Evolutionary conservation across 2,329 filamentous ascomycete genomes (phyloP).

Genomic region (Fusarium liriodendri): DNA sequence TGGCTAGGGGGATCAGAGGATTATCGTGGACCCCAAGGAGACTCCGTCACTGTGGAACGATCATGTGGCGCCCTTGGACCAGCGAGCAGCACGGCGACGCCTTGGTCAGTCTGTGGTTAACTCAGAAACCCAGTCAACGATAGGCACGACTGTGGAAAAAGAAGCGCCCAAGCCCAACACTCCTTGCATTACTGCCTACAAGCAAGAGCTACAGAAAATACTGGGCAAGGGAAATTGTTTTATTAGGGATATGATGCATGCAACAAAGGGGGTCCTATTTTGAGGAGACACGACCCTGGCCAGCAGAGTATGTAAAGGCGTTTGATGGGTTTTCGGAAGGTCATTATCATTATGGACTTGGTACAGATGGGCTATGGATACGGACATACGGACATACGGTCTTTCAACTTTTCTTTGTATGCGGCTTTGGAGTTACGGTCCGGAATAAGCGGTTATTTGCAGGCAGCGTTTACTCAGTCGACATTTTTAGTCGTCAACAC

Average conservation of each 20-base stretch:
- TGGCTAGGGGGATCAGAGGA: conserved; percentile 58
- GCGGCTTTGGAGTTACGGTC: conserved; percentile 18
- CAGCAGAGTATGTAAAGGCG: background rate
- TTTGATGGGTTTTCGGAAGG: background rate
- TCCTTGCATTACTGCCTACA: background rate
- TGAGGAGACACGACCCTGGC: background rate
- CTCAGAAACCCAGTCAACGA: background rate
- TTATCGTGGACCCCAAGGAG: conserved; percentile 41
- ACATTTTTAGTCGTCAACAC: conserved; percentile 6
- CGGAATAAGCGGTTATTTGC: conserved; percentile 24
- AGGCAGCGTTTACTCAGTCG: conserved; percentile 27
- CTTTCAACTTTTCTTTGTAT: conserved; percentile 17
- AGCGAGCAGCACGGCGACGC: conserved; percentile 25
- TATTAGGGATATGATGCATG: conserved; percentile 1
- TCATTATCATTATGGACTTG: background rate
- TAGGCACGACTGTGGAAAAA: background rate
- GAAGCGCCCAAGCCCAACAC: background rate
- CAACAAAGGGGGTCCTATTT: background rate
- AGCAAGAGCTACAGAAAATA: background rate
- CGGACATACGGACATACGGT: background rate
- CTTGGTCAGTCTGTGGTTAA: conserved; percentile 1
- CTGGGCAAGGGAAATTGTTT: background rate
- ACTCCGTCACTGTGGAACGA: conserved; percentile 40
- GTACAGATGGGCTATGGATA: conserved; percentile 7
- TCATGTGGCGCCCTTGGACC: conserved; percentile 41